These are phyloP conservation scores for Eragrostis nindensis DNA, from an alignment of 176 grass and related monocot species.

Conservation along the genomic window DNA sequence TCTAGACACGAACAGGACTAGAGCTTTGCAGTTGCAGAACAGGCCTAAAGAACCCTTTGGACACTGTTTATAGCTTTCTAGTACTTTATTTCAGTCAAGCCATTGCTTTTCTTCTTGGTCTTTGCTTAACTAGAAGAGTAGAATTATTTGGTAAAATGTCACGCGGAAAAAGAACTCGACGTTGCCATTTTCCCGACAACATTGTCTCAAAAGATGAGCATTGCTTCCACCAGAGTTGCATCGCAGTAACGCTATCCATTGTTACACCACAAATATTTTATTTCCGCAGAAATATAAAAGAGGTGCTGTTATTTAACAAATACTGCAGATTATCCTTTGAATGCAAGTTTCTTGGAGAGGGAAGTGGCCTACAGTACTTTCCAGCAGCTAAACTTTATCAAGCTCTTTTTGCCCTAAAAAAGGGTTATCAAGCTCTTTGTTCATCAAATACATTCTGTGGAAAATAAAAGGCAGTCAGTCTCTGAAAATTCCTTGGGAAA, in stretches of 20 bases:
- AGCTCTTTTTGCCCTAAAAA: too few species aligned
- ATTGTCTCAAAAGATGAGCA: slow-evolving; percentile 33
- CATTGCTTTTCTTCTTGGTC: too few species aligned
- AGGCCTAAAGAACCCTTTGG: not conserved
- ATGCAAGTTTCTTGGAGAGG: not conserved
- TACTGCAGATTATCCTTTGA: not conserved
- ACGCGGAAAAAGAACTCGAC: not conserved
- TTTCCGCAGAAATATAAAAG: not conserved
- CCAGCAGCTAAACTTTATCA: not conserved
- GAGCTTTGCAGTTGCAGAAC: not conserved
- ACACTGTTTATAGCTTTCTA: not conserved
- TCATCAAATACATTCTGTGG: not conserved
- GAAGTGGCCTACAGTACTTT: not conserved
- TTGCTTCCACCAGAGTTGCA: not conserved
- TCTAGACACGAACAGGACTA: not conserved
- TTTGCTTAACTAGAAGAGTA: not conserved
- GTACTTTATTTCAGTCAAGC: slow-evolving; percentile 19
- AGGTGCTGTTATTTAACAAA: not conserved
- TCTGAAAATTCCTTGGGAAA: too few species aligned
- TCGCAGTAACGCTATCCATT: not conserved
- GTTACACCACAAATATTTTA: not conserved
- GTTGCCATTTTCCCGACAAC: slow-evolving; percentile 24
- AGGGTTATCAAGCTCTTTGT: not conserved
- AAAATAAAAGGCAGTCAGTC: too few species aligned
- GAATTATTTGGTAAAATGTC: slow-evolving; percentile 18